phyloP scores from a whole-genome alignment of 805 yeast genomes.

The Saccharomycodes ludwigii region DNA sequence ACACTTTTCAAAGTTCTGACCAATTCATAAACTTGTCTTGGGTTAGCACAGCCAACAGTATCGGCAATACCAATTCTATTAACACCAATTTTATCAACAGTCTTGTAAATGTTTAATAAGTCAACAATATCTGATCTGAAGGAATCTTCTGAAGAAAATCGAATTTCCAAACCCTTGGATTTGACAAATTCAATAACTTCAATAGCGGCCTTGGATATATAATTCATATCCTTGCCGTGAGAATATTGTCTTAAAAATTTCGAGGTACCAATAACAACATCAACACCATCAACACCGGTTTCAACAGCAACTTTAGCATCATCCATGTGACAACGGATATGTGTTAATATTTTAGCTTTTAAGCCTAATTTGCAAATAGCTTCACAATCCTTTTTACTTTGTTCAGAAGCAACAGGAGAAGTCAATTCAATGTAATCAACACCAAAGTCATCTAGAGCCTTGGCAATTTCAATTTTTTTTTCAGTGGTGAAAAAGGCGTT shows the following conservation, averaged over 20 bases:
- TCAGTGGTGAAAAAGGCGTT: slow-evolving; percentile 92
- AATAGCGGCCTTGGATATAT: slow-evolving; percentile 88
- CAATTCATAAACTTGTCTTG: slow-evolving; percentile 95
- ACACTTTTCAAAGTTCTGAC: slow-evolving; percentile 88
- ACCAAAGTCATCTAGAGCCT: slow-evolving; percentile 93
- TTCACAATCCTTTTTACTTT: slow-evolving; percentile 86
- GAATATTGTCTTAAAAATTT: slow-evolving; percentile 88
- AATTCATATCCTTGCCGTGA: slow-evolving; percentile 97
- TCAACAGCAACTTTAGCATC: slow-evolving; percentile 95
- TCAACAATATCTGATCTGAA: slow-evolving; percentile 96
- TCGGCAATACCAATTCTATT: slow-evolving; percentile 98
- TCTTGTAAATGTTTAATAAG: slow-evolving; percentile 84
- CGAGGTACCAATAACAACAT: slow-evolving; percentile 95
- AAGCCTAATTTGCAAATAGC: slow-evolving; percentile 97
- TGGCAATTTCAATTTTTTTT: slow-evolving; percentile 92
- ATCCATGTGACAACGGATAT: slow-evolving; percentile 97
- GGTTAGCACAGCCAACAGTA: slow-evolving; percentile 98
- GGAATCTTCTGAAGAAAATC: slow-evolving; percentile 94
- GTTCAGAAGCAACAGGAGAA: slow-evolving; percentile 98
- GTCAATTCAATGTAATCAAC: slow-evolving; percentile 97
- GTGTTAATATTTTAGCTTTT: slow-evolving; percentile 90
- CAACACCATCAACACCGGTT: slow-evolving; percentile 98
- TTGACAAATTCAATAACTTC: slow-evolving; percentile 97
- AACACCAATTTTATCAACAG: slow-evolving; percentile 95
- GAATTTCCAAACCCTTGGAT: slow-evolving; percentile 89